A percentile compares a stretch with the other conserved stretches of the same genome.
Conservation (phyloP, 2,329 filamentous ascomycete genomes). For the Fusarium graminum region DNA sequence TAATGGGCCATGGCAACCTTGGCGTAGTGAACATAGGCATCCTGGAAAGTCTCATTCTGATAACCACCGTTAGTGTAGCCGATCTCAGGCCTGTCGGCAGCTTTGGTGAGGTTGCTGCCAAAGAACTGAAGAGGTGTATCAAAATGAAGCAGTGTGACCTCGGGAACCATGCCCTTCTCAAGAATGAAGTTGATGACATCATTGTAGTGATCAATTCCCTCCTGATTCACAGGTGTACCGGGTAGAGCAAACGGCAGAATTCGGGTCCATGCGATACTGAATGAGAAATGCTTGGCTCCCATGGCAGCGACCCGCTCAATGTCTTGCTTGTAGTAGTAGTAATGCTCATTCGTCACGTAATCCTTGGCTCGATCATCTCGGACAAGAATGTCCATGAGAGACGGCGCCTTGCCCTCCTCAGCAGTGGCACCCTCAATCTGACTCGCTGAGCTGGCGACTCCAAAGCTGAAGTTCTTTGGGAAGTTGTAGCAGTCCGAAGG, state of each 20-base stretch:
- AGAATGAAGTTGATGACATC: conserved; percentile 65
- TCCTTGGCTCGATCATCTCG: conserved; percentile 46
- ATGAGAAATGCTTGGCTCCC: conserved; percentile 65
- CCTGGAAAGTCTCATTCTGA: conserved; percentile 61
- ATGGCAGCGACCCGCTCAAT: conserved; percentile 66
- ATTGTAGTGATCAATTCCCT: conserved; percentile 66
- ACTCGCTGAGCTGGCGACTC: conserved; percentile 63
- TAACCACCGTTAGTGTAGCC: conserved; percentile 59
- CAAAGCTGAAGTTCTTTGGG: conserved; percentile 61
- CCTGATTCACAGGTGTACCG: conserved; percentile 64
- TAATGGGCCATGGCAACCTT: conserved; percentile 65
- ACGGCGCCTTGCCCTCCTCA: conserved; percentile 59
- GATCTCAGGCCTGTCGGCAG: conserved; percentile 47
- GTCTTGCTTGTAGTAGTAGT: conserved; percentile 69
- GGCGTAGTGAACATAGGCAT: conserved; percentile 66
- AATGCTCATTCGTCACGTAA: conserved; percentile 63
- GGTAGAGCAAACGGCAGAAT: conserved; percentile 65
- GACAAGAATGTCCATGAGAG: conserved; percentile 58
- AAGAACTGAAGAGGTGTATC: conserved; percentile 61
- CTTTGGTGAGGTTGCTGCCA: conserved; percentile 50
- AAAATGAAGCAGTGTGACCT: conserved; percentile 64
- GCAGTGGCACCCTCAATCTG: conserved; percentile 62
- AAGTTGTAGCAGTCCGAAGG: conserved; percentile 64
- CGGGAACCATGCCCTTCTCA: conserved; percentile 63
- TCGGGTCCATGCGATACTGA: conserved; percentile 65